Evolutionary conservation across 2,329 filamentous ascomycete genomes (phyloP), one percentile per base, ranked within the genome.

Genomic region (Waltergamsia citrina): DNA sequence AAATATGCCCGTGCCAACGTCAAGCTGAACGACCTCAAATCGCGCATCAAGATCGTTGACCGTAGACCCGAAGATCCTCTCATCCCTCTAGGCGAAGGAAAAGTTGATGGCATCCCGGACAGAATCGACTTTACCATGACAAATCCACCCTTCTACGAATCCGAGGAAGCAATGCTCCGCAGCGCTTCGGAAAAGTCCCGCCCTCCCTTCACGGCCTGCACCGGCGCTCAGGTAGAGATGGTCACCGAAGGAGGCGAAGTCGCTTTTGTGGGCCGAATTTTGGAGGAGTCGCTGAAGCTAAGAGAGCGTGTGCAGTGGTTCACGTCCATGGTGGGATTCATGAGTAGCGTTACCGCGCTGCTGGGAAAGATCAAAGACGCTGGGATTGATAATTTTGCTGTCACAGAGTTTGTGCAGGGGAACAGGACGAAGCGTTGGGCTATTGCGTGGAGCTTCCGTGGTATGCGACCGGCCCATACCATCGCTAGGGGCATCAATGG

Each of bases 121-220:
- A n/a, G n/a, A n/a, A n/a, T n/a, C n/a, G 80, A 90, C 51, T 95
- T 96, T 52, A 78, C 75, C 38, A 93, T 96, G 78, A 90, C 82
- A 42, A 98, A 98, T 45, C 92, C 92, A 0, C 92, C 92, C 0
- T 98, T 98, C 60, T 96, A 95, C 62, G 57, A 67, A n/a, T 87
- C 84, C 0, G 60, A 71, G 4, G 57, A 68, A 5, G 86, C 93
- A 33, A 73, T 95, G 56, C 44, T 69, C 4, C 59, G 63, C 4
- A 81, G 80, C 2, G 81, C 84, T 0, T 54, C 64, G 12, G 57
- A 68, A 24, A 94, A 95, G 54, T 58, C 68, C 4, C 67, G 69
- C 0, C 77, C 77, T 0, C 82, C 88, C 0, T 74, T 74, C 36
- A 81, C 83, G 0, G 78, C 81, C 32, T 76, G 77, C 50, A 94